These are phyloP conservation scores for Saccharomycopsis crataegensis DNA, from an alignment of 1,139 yeast genomes.

Conservation along the genomic window DNA sequence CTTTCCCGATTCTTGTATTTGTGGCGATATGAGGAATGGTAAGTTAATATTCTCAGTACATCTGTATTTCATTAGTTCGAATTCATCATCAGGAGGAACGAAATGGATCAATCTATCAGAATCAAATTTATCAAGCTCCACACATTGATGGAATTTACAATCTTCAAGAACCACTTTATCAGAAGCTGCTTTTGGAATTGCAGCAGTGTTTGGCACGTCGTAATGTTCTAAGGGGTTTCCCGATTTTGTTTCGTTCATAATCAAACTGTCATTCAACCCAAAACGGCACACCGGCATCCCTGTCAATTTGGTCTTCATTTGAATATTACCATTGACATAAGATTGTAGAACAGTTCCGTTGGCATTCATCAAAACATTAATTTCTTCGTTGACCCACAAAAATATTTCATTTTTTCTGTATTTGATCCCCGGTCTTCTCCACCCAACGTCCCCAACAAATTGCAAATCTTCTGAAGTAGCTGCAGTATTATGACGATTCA, in stretches of 20 bases:
- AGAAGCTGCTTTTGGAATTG: slow-evolving; percentile 35
- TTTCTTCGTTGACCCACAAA: slow-evolving; percentile 68
- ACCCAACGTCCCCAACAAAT: slow-evolving; percentile 32
- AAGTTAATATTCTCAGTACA: slow-evolving; percentile 51
- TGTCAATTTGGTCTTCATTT: slow-evolving; percentile 63
- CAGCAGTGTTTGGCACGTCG: slow-evolving; percentile 27
- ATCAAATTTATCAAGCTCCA: slow-evolving; percentile 62
- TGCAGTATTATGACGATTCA: background rate
- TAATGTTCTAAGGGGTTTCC: slow-evolving; percentile 22
- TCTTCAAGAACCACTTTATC: slow-evolving; percentile 60
- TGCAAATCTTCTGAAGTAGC: background rate
- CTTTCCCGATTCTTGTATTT: slow-evolving; percentile 46
- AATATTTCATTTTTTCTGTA: slow-evolving; percentile 78
- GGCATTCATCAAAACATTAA: slow-evolving; percentile 58
- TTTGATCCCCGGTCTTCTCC: slow-evolving; percentile 70
- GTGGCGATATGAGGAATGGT: slow-evolving; percentile 68
- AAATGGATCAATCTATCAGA: slow-evolving; percentile 61
- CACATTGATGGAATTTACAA: slow-evolving; percentile 86
- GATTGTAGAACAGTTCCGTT: slow-evolving; percentile 59
- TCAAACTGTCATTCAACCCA: slow-evolving; percentile 44
- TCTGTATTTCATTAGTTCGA: slow-evolving; percentile 78
- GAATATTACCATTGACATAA: slow-evolving; percentile 71
- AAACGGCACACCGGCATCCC: slow-evolving; percentile 69
- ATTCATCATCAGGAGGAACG: slow-evolving; percentile 88
- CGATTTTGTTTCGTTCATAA: slow-evolving; percentile 20